These are phyloP conservation scores for Epichloe sibirici DNA, from an alignment of 2,329 filamentous ascomycete species.

Conservation along the genomic window DNA sequence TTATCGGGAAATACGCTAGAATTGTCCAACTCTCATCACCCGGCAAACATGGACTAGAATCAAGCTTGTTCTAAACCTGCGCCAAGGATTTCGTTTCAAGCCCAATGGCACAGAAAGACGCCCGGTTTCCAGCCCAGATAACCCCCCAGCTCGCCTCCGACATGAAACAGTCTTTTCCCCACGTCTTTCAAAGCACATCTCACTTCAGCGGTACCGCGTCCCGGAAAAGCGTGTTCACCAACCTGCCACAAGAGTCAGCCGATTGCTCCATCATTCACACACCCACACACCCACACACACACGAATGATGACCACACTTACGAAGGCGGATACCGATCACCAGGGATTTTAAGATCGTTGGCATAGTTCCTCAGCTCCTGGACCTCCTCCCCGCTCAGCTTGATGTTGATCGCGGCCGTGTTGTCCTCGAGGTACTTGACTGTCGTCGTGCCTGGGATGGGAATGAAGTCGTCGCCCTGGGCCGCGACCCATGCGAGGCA, in stretches of 20 bases:
- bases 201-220: neutral
- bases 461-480: conserved; percentile 47
- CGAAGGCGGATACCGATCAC: conserved; percentile 12
- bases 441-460: conserved; percentile 41
- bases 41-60: no score
- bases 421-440: conserved; percentile 36
- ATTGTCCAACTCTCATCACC: no score
- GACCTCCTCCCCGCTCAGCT: conserved; percentile 22
- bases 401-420: conserved; percentile 19
- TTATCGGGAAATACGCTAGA: no score
- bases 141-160: no score
- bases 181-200: neutral
- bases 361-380: conserved; percentile 19
- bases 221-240: neutral
- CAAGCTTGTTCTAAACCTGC: no score
- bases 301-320: conserved; percentile 1
- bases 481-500: conserved; percentile 51
- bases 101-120: no score
- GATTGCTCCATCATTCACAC: neutral
- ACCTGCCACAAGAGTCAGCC: neutral
- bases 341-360: conserved; percentile 15
- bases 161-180: no score
- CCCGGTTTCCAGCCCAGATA: no score
- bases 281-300: neutral
- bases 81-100: no score